phyloP scores from a whole-genome alignment of 176 grass and related monocot genomes.

The Areca catechu region DNA sequence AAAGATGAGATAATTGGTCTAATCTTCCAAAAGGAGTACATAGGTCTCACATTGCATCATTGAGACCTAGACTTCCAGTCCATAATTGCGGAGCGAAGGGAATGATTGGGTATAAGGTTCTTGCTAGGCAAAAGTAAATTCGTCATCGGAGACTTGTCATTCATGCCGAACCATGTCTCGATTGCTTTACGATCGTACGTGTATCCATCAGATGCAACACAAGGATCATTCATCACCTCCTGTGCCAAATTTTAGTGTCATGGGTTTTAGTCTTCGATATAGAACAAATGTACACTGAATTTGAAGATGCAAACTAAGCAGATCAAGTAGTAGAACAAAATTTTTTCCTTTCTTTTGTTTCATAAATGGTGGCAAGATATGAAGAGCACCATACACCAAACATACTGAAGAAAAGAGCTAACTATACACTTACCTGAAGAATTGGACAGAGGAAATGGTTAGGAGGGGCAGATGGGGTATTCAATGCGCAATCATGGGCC shows the following conservation, averaged over 20 bases:
- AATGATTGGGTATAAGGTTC: conserved; percentile 61
- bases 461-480: conserved; percentile 20
- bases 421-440: conserved; percentile 42
- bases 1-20: too few species aligned
- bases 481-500: conserved; percentile 15
- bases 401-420: not conserved
- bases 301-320: too few species aligned
- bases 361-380: too few species aligned
- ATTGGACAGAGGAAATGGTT: conserved; percentile 81
- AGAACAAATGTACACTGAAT: too few species aligned
- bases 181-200: conserved; percentile 74
- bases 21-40: conserved; percentile 12
- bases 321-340: too few species aligned
- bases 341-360: too few species aligned
- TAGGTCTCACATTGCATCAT: conserved; percentile 18
- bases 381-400: too few species aligned
- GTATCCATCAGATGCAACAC: conserved; percentile 70
- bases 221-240: conserved; percentile 65
- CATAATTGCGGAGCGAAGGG: conserved; percentile 73
- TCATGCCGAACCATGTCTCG: conserved; percentile 60
- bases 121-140: conserved; percentile 52
- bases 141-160: conserved; percentile 69
- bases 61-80: conserved; percentile 47
- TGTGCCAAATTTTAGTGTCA: conserved; percentile 7
- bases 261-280: too few species aligned